These are phyloP conservation scores for Apiospora sp. DNA, from an alignment of 2,329 filamentous ascomycete species.

Conservation along the genomic window DNA sequence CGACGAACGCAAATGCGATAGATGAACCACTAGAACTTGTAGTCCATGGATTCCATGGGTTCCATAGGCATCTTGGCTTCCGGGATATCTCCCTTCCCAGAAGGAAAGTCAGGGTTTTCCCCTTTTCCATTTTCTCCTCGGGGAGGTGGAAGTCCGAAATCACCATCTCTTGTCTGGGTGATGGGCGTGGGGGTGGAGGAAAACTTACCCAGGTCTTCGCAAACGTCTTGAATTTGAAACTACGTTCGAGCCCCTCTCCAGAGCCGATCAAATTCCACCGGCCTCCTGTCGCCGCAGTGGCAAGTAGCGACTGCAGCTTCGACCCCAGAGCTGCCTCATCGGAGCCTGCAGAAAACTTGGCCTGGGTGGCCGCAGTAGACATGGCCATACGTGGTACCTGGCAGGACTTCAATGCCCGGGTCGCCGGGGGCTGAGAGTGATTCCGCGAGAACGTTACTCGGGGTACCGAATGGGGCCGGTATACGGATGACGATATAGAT, in stretches of 20 bases:
- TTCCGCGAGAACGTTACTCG: background rate
- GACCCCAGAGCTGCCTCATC: constrained; percentile 48
- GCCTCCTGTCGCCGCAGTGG: constrained; percentile 39
- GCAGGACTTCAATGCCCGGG: background rate
- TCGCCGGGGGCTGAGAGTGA: background rate
- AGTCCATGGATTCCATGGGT: background rate
- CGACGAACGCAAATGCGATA: background rate
- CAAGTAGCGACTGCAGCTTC: constrained; percentile 47
- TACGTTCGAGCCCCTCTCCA: constrained; percentile 65
- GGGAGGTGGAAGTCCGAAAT: background rate
- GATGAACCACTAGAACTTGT: background rate
- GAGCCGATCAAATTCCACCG: constrained; percentile 60
- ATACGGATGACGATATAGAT: background rate
- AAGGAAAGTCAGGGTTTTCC: background rate
- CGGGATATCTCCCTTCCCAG: too few species aligned
- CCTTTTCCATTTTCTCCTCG: background rate
- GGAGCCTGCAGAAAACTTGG: constrained; percentile 54
- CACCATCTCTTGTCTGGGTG: background rate
- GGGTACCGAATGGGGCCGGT: background rate
- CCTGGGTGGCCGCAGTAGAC: constrained; percentile 26
- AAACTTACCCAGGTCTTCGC: constrained; percentile 67
- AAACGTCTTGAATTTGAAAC: constrained; percentile 71
- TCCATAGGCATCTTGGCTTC: background rate
- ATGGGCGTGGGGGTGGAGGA: constrained; percentile 8
- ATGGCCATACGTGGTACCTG: background rate